Percentiles rank a stretch among this genome's conserved stretches.
phyloP scores from a whole-genome alignment of 768 basidiomycete species.

The Chiua virens region DNA sequence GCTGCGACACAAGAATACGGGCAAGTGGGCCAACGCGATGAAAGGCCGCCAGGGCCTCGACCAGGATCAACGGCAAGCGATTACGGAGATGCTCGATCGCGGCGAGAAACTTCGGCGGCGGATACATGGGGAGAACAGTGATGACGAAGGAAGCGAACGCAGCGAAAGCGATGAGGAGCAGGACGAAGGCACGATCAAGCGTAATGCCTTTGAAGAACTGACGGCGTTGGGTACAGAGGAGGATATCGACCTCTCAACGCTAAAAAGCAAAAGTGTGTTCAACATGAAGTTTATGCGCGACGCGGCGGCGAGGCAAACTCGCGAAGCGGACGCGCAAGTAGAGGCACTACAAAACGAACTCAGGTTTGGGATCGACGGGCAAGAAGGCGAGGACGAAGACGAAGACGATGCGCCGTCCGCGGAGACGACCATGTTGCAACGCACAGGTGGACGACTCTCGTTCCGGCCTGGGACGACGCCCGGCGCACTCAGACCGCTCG shows the following conservation, averaged over 20 bases:
- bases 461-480: conserved; percentile 52
- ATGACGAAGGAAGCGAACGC: conserved; percentile 50
- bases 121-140: conserved; percentile 69
- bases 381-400: conserved; percentile 32
- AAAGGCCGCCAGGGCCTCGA: conserved; percentile 66
- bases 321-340: conserved; percentile 55
- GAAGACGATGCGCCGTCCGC: conserved; percentile 33
- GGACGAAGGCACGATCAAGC: conserved; percentile 53
- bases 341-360: conserved; percentile 77
- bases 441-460: conserved; percentile 66
- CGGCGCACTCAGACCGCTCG: conserved; percentile 19
- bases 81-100: conserved; percentile 82
- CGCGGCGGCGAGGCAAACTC: conserved; percentile 68
- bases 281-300: conserved; percentile 99
- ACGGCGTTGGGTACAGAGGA: conserved; percentile 45
- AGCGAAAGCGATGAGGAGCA: conserved; percentile 38
- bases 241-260: conserved; percentile 21
- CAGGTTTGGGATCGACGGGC: conserved; percentile 40
- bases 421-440: conserved; percentile 42
- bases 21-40: conserved; percentile 85
- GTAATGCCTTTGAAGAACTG: conserved; percentile 77
- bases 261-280: conserved; percentile 70
- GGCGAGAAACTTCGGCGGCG: conserved; percentile 77
- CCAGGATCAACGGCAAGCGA: conserved; percentile 60
- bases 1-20: conserved; percentile 81